Percentiles rank a stretch among this genome's conserved stretches.
Evolutionary conservation across 2,329 filamentous ascomycete species (phyloP).

Genomic region (Neonectria neomacrospora): DNA sequence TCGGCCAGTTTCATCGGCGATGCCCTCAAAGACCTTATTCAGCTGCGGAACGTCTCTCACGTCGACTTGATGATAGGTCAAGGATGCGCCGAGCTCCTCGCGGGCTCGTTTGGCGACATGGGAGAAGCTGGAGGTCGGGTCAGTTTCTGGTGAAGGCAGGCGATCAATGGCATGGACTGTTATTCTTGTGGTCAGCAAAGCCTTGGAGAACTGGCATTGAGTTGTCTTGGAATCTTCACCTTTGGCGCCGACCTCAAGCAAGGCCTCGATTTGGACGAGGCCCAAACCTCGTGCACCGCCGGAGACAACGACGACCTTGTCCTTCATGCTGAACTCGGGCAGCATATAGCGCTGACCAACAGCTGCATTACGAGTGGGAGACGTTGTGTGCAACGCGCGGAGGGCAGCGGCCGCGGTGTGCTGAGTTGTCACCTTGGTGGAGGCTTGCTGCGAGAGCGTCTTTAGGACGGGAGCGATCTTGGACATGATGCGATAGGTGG

Average conservation of each 20-base stretch:
- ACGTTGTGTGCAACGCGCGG: slow-evolving; percentile 32
- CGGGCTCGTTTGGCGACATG: slow-evolving; percentile 71
- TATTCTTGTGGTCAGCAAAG: slow-evolving; percentile 20
- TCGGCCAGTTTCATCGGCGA: slow-evolving; percentile 75
- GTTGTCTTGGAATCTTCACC: slow-evolving; percentile 52
- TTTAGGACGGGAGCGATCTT: slow-evolving; percentile 39
- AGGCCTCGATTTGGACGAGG: slow-evolving; percentile 79
- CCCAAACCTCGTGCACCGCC: slow-evolving; percentile 82
- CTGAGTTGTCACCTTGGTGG: slow-evolving; percentile 13
- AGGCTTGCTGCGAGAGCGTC: slow-evolving; percentile 33
- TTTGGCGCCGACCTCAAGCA: slow-evolving; percentile 81
- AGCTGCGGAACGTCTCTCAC: slow-evolving; percentile 77
- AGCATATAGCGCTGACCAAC: slow-evolving; percentile 52
- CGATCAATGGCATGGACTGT: slow-evolving; percentile 75
- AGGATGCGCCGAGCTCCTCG: slow-evolving; percentile 71
- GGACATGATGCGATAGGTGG: slow-evolving; percentile 39
- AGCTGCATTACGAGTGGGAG: slow-evolving; percentile 31
- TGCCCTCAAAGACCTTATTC: slow-evolving; percentile 73
- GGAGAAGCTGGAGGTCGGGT: slow-evolving; percentile 68
- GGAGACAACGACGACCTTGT: slow-evolving; percentile 80
- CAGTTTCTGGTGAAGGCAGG: slow-evolving; percentile 61
- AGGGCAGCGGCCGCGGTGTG: slow-evolving; percentile 4
- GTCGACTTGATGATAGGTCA: slow-evolving; percentile 83
- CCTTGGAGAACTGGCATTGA: neutral
- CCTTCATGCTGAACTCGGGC: slow-evolving; percentile 79